Conservation (phyloP, 2,329 filamentous ascomycete species). For the Aspergillus tanneri region DNA sequence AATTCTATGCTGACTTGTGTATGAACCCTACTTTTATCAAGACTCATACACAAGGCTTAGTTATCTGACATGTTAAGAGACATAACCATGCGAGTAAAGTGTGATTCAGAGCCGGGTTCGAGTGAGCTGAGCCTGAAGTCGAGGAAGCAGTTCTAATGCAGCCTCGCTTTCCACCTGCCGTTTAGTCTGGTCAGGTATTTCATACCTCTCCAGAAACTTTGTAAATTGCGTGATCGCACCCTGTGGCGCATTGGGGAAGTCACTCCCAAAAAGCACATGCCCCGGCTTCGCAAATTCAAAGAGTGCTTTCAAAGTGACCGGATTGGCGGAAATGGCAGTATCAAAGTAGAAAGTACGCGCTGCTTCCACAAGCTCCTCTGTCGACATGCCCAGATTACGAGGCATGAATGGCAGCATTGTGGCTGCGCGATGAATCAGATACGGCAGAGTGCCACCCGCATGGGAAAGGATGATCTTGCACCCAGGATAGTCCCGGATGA, state of each 20-base stretch:
- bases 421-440: slow-evolving; percentile 35
- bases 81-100: too few relatives aligned
- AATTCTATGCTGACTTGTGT: too few relatives aligned
- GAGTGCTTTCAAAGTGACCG: slow-evolving; percentile 16
- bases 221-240: slow-evolving; percentile 23
- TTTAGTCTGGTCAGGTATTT: too few relatives aligned
- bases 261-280: slow-evolving; percentile 18
- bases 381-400: slow-evolving; percentile 6
- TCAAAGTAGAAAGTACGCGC: slow-evolving; percentile 32
- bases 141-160: slow-evolving; percentile 18
- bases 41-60: too few relatives aligned
- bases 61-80: too few relatives aligned
- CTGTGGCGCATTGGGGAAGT: slow-evolving; percentile 28
- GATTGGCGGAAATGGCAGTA: slow-evolving; percentile 13
- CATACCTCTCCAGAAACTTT: slow-evolving; percentile 23
- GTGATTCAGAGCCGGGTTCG: too few relatives aligned
- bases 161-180: too few relatives aligned
- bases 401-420: not conserved
- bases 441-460: slow-evolving; percentile 49
- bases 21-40: too few relatives aligned
- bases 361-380: slow-evolving; percentile 15
- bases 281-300: slow-evolving; percentile 9
- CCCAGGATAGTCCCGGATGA: slow-evolving; percentile 24
- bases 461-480: slow-evolving; percentile 50
- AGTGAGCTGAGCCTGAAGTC: too few relatives aligned